Conservation (phyloP, 805 yeast genomes). For the Cyberlindnera euphorbiiphila region DNA sequence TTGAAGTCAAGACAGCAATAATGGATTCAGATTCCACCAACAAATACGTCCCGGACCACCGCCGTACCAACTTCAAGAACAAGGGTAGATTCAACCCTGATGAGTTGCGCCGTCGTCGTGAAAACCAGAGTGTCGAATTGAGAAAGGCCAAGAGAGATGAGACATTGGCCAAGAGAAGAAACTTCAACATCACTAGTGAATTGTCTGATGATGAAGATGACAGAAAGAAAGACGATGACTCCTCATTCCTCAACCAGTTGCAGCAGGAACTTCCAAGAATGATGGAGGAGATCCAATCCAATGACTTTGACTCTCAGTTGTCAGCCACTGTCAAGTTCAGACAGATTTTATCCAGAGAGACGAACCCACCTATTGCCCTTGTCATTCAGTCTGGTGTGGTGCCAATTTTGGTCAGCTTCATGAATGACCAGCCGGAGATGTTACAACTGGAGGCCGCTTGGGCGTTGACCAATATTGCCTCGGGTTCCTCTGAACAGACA, state of each 20-base stretch:
- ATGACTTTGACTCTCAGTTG: slow-evolving; percentile 74
- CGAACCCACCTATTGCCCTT: slow-evolving; percentile 91
- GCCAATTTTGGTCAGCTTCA: slow-evolving; percentile 82
- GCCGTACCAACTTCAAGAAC: slow-evolving; percentile 94
- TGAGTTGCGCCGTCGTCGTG: slow-evolving; percentile 96
- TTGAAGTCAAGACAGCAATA: no score
- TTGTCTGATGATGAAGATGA: slow-evolving; percentile 48
- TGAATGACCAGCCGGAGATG: slow-evolving; percentile 77
- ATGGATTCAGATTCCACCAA: slow-evolving; percentile 77
- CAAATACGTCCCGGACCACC: slow-evolving; percentile 94
- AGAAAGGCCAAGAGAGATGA: slow-evolving; percentile 97
- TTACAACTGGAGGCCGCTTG: slow-evolving; percentile 97
- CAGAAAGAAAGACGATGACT: slow-evolving; percentile 31
- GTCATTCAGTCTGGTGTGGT: slow-evolving; percentile 94
- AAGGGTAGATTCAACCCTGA: slow-evolving; percentile 91
- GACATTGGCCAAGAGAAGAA: slow-evolving; percentile 89
- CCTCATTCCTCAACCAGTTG: slow-evolving; percentile 43
- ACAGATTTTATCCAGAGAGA: slow-evolving; percentile 89
- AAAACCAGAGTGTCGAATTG: slow-evolving; percentile 93
- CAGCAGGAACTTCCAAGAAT: slow-evolving; percentile 75
- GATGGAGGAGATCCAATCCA: slow-evolving; percentile 75
- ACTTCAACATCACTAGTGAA: slow-evolving; percentile 50
- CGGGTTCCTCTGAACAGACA: slow-evolving; percentile 89
- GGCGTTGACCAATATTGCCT: slow-evolving; percentile 98
- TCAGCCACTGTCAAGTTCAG: slow-evolving; percentile 91